phyloP scores from a whole-genome alignment of 352 stramenopile species.

The Globisporangium viniferum region DNA sequence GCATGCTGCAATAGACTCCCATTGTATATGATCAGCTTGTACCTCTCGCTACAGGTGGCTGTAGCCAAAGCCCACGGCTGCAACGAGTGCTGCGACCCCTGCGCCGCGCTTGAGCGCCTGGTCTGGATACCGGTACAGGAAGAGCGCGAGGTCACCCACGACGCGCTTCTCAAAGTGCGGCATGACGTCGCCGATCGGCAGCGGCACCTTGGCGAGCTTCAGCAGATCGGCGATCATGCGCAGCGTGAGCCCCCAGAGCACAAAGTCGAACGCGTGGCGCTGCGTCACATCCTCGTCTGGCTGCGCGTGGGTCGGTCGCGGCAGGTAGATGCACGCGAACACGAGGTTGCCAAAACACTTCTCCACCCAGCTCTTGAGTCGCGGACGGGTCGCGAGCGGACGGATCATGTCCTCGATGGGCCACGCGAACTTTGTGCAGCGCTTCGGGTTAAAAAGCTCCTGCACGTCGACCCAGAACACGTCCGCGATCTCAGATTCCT shows the following conservation, averaged over 20 bases:
- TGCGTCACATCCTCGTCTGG: slow-evolving; percentile 41
- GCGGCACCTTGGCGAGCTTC: slow-evolving; percentile 25
- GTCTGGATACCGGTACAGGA: slow-evolving; percentile 48
- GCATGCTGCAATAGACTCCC: not conserved
- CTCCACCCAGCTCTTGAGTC: slow-evolving; percentile 27
- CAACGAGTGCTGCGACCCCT: slow-evolving; percentile 38
- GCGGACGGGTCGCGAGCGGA: slow-evolving; percentile 29
- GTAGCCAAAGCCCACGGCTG: slow-evolving; percentile 36
- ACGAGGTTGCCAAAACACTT: slow-evolving; percentile 49
- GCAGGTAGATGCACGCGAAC: slow-evolving; percentile 77
- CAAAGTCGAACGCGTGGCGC: slow-evolving; percentile 64
- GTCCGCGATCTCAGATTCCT: slow-evolving; percentile 70
- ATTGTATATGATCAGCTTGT: not conserved
- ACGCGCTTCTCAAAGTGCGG: slow-evolving; percentile 56
- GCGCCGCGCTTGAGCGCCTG: slow-evolving; percentile 41
- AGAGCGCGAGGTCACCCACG: slow-evolving; percentile 50
- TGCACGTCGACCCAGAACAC: slow-evolving; percentile 83
- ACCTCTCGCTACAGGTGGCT: slow-evolving; percentile 25
- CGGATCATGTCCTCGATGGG: slow-evolving; percentile 57
- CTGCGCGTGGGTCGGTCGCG: slow-evolving; percentile 35
- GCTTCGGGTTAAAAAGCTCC: slow-evolving; percentile 58
- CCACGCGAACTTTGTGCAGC: slow-evolving; percentile 59
- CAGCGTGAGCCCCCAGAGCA: slow-evolving; percentile 83
- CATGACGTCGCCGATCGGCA: slow-evolving; percentile 50
- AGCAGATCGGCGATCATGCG: slow-evolving; percentile 64